These are phyloP conservation scores for Podospora bellae-mahoneyi DNA, from an alignment of 495 filamentous ascomycete species.

Conservation along the genomic window DNA sequence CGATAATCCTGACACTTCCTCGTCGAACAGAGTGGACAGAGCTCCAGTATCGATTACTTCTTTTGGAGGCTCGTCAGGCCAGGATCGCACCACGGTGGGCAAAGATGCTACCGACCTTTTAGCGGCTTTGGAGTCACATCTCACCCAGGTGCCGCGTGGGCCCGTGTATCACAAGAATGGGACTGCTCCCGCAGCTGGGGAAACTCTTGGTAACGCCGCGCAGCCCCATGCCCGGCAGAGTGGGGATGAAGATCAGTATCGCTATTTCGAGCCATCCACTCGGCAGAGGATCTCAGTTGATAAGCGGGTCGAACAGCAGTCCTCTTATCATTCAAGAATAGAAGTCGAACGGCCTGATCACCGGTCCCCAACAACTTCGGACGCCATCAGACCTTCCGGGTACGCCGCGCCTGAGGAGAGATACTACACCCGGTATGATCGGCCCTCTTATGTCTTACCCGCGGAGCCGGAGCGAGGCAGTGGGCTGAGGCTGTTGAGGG, in stretches of 20 bases:
- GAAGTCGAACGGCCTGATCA: constrained; percentile 1
- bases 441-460: background rate
- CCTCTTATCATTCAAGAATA: background rate
- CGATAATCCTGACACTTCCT: constrained; percentile 13
- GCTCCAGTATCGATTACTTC: background rate
- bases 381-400: constrained; percentile 14
- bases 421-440: constrained; percentile 15
- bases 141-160: constrained; percentile 17
- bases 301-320: background rate
- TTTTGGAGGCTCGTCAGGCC: background rate
- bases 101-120: constrained; percentile 17
- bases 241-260: background rate
- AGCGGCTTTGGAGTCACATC: constrained; percentile 27
- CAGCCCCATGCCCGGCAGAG: background rate
- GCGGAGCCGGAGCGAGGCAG: background rate
- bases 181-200: background rate
- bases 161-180: background rate
- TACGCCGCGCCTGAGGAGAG: constrained; percentile 9
- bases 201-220: background rate
- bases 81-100: background rate
- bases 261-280: background rate
- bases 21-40: background rate
- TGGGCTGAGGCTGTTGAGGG: background rate
- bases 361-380: constrained; percentile 1
- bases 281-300: background rate